Evolutionary conservation across 257 asterid species (phyloP).

Genomic region (Ehretia macrophylla): DNA sequence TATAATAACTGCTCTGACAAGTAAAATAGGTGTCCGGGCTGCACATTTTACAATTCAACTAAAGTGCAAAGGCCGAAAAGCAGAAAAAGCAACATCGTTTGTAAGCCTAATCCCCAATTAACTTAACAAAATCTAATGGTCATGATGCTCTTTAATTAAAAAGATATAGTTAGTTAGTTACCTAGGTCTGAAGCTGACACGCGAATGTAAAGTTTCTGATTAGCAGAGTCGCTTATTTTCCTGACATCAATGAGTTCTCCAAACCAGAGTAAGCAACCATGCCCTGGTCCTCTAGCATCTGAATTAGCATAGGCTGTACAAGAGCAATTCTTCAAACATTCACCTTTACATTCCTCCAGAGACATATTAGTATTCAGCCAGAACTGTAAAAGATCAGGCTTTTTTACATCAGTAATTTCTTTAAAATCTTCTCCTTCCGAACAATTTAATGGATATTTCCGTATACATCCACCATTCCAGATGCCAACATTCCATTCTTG

Average conservation of each 20-base stretch:
- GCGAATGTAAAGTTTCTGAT: slow-evolving; percentile 24
- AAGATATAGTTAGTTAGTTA: not conserved
- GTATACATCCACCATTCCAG: slow-evolving; percentile 30
- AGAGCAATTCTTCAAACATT: slow-evolving; percentile 30
- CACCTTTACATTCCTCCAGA: slow-evolving; percentile 17
- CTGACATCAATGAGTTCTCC: slow-evolving; percentile 23
- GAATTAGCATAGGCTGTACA: slow-evolving; percentile 30
- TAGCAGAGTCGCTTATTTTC: slow-evolving; percentile 5
- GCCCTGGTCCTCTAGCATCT: slow-evolving; percentile 15
- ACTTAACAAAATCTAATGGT: not conserved
- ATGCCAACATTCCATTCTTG: slow-evolving; percentile 17
- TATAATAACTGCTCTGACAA: too few relatives aligned
- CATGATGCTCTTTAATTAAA: not conserved
- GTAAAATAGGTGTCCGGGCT: too few relatives aligned
- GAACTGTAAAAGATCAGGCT: slow-evolving; percentile 25
- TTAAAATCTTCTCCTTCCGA: slow-evolving; percentile 20
- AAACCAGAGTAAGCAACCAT: slow-evolving; percentile 30
- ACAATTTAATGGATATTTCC: slow-evolving; percentile 26
- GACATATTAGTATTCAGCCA: slow-evolving; percentile 16
- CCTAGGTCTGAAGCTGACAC: slow-evolving; percentile 21
- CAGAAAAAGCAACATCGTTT: too few relatives aligned
- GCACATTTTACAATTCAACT: too few relatives aligned
- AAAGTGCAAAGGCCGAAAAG: too few relatives aligned
- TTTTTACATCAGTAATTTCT: slow-evolving; percentile 14
- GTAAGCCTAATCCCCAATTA: too few relatives aligned